Conservation (phyloP, 2,329 filamentous ascomycete species). For the Xylaria sp. region DNA sequence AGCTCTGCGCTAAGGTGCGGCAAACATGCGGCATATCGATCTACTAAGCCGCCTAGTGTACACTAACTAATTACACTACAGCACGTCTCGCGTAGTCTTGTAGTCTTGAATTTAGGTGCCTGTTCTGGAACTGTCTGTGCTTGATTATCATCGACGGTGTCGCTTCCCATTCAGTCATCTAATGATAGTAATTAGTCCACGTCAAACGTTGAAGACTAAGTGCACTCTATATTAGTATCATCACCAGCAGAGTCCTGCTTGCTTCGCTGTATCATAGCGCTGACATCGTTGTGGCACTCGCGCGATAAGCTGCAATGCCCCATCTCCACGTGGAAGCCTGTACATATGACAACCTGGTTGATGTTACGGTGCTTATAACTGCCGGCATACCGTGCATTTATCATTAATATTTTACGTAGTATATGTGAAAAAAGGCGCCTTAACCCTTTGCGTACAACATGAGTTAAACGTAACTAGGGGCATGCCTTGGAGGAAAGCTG, state of each 20-base stretch:
- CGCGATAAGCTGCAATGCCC: conserved; percentile 7
- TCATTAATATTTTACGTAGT: not conserved
- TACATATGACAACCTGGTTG: not conserved
- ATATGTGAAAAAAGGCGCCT: not conserved
- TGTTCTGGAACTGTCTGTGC: conserved; percentile 7
- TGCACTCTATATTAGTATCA: not conserved
- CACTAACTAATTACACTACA: not conserved
- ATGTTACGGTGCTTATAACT: not conserved
- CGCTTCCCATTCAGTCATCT: not conserved
- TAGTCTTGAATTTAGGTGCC: not conserved
- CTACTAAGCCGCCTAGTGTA: too few species aligned
- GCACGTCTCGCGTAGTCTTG: not conserved
- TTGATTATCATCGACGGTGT: not conserved
- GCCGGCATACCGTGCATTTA: not conserved
- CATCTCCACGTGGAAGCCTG: conserved; percentile 29
- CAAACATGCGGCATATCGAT: not conserved
- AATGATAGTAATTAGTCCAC: not conserved
- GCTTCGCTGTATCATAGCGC: not conserved
- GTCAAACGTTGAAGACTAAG: not conserved
- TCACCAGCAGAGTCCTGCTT: not conserved
- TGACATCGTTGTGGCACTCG: conserved; percentile 11
- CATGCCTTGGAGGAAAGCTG: not conserved
- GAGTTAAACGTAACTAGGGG: not conserved
- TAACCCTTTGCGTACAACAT: not conserved
- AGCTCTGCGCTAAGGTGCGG: conserved; percentile 7